A percentile compares a stretch with the other conserved stretches of the same genome.
Conservation (phyloP, 179 eudicot genomes). For the Silene vulgaris region DNA sequence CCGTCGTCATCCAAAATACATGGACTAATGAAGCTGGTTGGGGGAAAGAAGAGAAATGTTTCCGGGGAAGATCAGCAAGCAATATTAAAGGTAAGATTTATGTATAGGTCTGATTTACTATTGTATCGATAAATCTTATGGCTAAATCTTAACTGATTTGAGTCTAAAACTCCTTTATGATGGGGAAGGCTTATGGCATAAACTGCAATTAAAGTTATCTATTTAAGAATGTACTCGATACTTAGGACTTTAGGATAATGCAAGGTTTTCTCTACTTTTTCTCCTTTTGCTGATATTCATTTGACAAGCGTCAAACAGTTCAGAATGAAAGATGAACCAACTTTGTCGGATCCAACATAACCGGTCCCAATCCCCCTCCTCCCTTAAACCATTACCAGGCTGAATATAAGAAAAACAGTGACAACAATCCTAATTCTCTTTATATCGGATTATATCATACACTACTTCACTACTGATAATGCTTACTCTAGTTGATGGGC, state of each 20-base stretch:
- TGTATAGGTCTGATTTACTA: not conserved
- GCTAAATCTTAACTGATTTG: not conserved
- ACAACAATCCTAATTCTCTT: not conserved
- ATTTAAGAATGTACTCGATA: not conserved
- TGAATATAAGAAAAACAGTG: not conserved
- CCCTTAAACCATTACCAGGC: no score
- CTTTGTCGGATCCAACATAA: not conserved
- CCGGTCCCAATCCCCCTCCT: no score
- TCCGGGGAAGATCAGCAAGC: slow-evolving; percentile 44
- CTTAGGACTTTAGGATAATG: not conserved
- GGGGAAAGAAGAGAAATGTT: slow-evolving; percentile 82
- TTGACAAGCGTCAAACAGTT: not conserved
- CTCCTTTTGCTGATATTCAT: not conserved
- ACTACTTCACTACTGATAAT: slow-evolving; percentile 14
- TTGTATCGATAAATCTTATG: not conserved
- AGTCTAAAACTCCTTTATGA: not conserved
- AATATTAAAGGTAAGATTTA: slow-evolving; percentile 39
- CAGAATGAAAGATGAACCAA: not conserved
- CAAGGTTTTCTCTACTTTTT: not conserved
- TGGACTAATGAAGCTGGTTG: slow-evolving; percentile 76
- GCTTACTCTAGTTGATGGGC: slow-evolving; percentile 68
- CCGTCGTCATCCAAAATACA: slow-evolving; percentile 60
- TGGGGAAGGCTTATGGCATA: not conserved
- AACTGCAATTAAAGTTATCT: not conserved
- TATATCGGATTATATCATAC: not conserved